Base-by-base conservation (phyloP, 805 yeast genomes). In the Spencermartinsiella europaea region DNA sequence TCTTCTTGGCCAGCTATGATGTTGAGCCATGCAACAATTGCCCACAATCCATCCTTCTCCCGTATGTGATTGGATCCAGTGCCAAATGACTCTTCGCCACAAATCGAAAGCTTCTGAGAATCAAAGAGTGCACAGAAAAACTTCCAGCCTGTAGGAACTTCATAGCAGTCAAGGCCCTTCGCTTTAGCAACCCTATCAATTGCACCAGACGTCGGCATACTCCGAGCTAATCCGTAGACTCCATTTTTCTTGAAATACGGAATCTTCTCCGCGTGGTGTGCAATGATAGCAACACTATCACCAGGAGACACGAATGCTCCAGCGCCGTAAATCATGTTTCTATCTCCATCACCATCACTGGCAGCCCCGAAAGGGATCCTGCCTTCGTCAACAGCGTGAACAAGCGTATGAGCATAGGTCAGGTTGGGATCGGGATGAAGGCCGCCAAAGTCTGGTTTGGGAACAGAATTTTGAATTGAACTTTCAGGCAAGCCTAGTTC, bases 111-210 rank as follows among this genome's bases (percentile, higher is more conserved):
- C 70, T 89, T 90, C 61, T 87, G 80, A 34, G 95, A 90, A 64
- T 91, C 99, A 60, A 91, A 91, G 55, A 91, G 71, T 3, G 95
- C 91, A 69, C 98, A 90, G 77, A 91, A 91, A 65, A 91, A 91
- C 69, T 91, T 91, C 99, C 99, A 91, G 31, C 98, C 99, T 16
- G 99, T 91, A 46, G 99, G 99, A 4, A 93, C 98, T 69, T 93
- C 99, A 67, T 91, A 91, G 51, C 82, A 72, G 42, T 81, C 69
- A 54, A 91, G 69, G 27, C 83, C 83, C 67, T 87, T 81, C 49
- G 73, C 73, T 63, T 79, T 77, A 25, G 96, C 98, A 20, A 93
- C 99, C 48, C 84, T 74, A 60, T 91, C 99, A 58, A 91, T 76
- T 28, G 99, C 98, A 38, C 85, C 89, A 10, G 95, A 83, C 10